A percentile compares a stretch with the other conserved stretches of the same genome.
These are phyloP conservation scores for Yamagishiella unicocca DNA, from an alignment of 139 green algal species.

Conservation along the genomic window DNA sequence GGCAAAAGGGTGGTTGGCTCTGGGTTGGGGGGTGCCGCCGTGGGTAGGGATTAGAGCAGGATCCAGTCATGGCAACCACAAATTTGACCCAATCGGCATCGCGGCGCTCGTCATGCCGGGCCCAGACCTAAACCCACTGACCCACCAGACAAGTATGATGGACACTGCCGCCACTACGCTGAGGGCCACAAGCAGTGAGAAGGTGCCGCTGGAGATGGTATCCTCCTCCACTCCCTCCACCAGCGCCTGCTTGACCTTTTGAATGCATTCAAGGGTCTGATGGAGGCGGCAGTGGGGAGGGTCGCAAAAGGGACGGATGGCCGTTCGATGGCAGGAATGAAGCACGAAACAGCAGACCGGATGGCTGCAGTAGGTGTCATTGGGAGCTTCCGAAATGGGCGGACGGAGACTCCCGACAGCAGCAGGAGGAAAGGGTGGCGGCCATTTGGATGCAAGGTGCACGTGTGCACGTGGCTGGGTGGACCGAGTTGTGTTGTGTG, in stretches of 20 bases:
- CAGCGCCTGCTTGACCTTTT: slow-evolving; percentile 22
- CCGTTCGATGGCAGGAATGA: too few species aligned
- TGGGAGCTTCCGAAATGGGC: too few species aligned
- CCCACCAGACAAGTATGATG: slow-evolving; percentile 5
- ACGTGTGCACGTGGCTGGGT: neutral
- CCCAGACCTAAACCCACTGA: neutral
- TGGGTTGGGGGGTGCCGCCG: too few species aligned
- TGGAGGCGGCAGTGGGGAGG: too few species aligned
- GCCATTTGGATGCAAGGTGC: too few species aligned
- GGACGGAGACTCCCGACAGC: too few species aligned
- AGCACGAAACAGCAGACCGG: too few species aligned
- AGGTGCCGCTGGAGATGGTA: neutral
- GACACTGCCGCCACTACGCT: neutral
- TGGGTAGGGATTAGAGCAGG: neutral
- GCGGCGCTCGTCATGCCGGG: too few species aligned
- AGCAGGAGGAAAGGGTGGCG: too few species aligned
- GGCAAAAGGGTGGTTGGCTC: too few species aligned
- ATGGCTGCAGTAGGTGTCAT: too few species aligned
- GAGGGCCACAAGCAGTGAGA: neutral
- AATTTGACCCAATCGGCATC: neutral
- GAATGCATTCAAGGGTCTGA: slow-evolving; percentile 36
- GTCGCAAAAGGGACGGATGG: too few species aligned
- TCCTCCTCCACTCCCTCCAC: slow-evolving; percentile 15
- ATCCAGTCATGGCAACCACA: neutral
- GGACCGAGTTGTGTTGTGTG: neutral